Base-by-base conservation (phyloP, 2,329 filamentous ascomycete species). In the Colletotrichum tofieldiae region DNA sequence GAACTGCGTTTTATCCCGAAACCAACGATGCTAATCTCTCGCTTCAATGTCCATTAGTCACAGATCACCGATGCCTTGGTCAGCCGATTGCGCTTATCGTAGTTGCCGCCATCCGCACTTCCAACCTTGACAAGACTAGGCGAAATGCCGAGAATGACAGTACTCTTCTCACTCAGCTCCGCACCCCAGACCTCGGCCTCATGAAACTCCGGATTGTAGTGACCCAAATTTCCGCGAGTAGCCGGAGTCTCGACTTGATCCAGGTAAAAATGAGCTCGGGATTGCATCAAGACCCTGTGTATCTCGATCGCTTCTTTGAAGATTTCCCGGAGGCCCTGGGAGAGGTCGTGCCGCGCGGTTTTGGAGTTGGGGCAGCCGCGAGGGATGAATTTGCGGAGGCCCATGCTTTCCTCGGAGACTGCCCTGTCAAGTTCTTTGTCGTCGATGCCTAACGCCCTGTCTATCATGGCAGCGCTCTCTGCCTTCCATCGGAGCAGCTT, bases 101-200 rank as follows among this genome's bases (percentile, higher is more conserved):
- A 74, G 26, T 47, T 16, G 20, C 63, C 32, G 8, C 74, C 74
- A 41, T 75, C 67, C 0, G 72, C 69, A 14, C 59, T 75, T 23
- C 72, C 74, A 20, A 20, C 1, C 37, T 74, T 75, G 3, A 62
- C 4, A 0, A 73, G 55, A 1, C 20, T 41, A 0, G 71, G 73
- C 0, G 70, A 65, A 16, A 65, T 54, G 6, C 8, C 20, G 3
- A 64, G n/a, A 0, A 39, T 1, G 2, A 72, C 52, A 1, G 2
- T 16, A 8, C 32, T 63, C 1, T 7, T 0, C 6, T 9, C 0
- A 5, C 43, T 41, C 2, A 56, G 20, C 1, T 69, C 45, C 1
- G n/a, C 32, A 0, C 39, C 51, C 32, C 45, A 72, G 2, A 2
- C 37, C 5, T 72, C 70, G 1, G 54, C 52, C 1, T 60, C 26